These are phyloP conservation scores for Trichomonascus vanleenenianus DNA, from an alignment of 805 yeast species.

Conservation along the genomic window DNA sequence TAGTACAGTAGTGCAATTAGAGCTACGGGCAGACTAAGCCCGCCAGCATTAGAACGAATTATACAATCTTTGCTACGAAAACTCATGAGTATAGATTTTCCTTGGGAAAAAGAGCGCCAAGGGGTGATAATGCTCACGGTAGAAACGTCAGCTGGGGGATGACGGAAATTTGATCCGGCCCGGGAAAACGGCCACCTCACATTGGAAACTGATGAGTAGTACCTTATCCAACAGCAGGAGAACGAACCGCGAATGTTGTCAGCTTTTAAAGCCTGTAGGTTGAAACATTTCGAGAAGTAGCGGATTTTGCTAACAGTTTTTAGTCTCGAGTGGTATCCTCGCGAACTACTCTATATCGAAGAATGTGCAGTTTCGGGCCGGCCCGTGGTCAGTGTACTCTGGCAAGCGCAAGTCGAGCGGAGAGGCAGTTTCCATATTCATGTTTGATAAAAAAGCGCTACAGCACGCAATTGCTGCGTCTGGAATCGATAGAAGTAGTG, in stretches of 20 bases:
- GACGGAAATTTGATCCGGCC: no score
- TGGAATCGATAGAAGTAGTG: conserved; percentile 40
- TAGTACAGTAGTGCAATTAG: no score
- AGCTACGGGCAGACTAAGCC: no score
- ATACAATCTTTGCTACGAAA: no score
- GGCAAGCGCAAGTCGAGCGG: conserved; percentile 57
- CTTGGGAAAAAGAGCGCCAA: no score
- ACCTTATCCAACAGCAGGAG: background rate
- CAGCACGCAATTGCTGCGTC: conserved; percentile 47
- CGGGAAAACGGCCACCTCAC: no score
- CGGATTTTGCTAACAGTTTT: background rate
- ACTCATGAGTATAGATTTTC: no score
- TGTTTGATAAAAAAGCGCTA: conserved; percentile 72
- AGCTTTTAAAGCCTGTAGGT: conserved; percentile 20
- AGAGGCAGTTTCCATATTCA: conserved; percentile 64
- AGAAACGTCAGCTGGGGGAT: no score
- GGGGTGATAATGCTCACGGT: no score
- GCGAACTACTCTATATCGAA: conserved; percentile 56
- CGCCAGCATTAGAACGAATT: no score
- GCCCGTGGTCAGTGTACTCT: conserved; percentile 79
- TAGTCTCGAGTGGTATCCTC: conserved; percentile 23
- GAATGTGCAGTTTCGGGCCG: conserved; percentile 63
- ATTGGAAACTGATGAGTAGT: background rate
- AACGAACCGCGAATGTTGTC: conserved; percentile 7
- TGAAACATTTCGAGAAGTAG: background rate